Evolutionary conservation across 1,139 yeast genomes (phyloP).

Genomic region (Candida buenavistaensis): DNA sequence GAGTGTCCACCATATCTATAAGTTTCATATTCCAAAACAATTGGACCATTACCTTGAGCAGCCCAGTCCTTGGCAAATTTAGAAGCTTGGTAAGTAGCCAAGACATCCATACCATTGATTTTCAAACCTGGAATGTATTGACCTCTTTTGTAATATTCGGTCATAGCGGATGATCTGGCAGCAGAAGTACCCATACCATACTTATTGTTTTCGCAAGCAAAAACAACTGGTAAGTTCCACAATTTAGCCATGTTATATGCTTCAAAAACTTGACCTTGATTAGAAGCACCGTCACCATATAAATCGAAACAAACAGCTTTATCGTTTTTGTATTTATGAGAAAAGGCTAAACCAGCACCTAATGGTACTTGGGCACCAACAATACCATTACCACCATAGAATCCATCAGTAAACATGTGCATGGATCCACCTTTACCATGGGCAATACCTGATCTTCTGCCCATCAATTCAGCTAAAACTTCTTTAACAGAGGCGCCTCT

Average conservation of each 20-base stretch:
- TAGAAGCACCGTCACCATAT: constrained; percentile 99
- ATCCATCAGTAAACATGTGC: constrained; percentile 96
- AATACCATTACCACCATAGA: constrained; percentile 99
- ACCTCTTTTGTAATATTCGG: constrained; percentile 98
- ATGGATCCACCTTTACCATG: constrained; percentile 99
- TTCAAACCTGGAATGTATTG: constrained; percentile 98
- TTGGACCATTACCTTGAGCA: constrained; percentile 90
- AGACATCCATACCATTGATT: constrained; percentile 97
- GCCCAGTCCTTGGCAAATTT: constrained; percentile 97
- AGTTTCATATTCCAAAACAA: constrained; percentile 94
- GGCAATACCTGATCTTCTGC: constrained; percentile 92
- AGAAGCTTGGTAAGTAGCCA: constrained; percentile 94
- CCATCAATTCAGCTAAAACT: constrained; percentile 95
- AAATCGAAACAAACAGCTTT: constrained; percentile 80
- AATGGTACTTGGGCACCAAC: constrained; percentile 99
- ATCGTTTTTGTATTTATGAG: constrained; percentile 90
- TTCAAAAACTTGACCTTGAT: constrained; percentile 99
- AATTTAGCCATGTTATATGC: constrained; percentile 98
- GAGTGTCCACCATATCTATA: constrained; percentile 99
- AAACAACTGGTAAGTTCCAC: constrained; percentile 93
- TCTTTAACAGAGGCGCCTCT: constrained; percentile 91
- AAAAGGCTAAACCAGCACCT: constrained; percentile 96
- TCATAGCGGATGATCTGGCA: constrained; percentile 91
- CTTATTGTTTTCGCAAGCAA: constrained; percentile 97
- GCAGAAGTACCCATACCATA: constrained; percentile 99